Percentiles rank a stretch among this genome's conserved stretches.
These are phyloP conservation scores for Xerocomellus intermedius DNA, from an alignment of 768 basidiomycete species.

Conservation along the genomic window DNA sequence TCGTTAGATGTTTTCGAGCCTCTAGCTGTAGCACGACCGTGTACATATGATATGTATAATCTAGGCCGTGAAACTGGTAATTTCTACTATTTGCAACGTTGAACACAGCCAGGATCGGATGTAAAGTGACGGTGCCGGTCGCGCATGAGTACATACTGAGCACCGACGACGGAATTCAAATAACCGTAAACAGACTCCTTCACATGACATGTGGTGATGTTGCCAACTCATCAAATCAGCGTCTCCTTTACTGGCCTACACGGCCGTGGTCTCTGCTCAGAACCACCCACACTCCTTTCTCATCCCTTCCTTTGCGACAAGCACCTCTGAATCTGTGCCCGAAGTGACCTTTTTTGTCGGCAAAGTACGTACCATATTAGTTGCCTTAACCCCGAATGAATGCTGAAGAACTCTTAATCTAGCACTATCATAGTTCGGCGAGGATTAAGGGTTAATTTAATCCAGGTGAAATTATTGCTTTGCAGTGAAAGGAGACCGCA, in stretches of 20 bases:
- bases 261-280: not conserved
- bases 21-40: not conserved
- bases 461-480: slow-evolving; percentile 16
- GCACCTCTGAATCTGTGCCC: not conserved
- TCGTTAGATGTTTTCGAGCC: not conserved
- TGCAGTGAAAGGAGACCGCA: not conserved
- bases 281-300: slow-evolving; percentile 8
- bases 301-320: not conserved
- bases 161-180: not conserved
- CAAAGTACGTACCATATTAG: not conserved
- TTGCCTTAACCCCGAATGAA: not conserved
- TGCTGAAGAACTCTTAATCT: not conserved
- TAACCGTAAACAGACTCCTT: not conserved
- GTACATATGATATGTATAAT: not conserved
- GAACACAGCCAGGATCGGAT: too few relatives aligned
- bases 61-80: not conserved
- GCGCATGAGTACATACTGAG: too few relatives aligned
- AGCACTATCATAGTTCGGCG: not conserved
- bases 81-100: too few relatives aligned
- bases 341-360: not conserved
- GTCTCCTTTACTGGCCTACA: not conserved
- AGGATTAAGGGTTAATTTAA: not conserved
- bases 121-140: too few relatives aligned
- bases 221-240: too few relatives aligned
- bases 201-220: too few relatives aligned